Evolutionary conservation across 192 early-diverging fungal species (phyloP), one percentile per base, ranked within the genome.

Genomic region (Obelidium mucronatum): DNA sequence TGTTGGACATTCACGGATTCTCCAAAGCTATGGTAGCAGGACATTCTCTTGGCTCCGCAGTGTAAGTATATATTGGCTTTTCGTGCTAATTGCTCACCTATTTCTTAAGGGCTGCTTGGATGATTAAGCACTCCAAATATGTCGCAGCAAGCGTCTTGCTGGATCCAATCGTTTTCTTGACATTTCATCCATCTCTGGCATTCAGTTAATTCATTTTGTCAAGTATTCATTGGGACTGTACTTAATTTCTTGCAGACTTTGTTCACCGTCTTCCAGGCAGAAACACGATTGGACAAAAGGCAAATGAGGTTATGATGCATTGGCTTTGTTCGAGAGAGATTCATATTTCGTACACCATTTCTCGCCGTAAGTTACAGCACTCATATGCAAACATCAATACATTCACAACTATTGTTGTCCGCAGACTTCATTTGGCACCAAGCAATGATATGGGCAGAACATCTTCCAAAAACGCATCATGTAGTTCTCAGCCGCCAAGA

Each of bases 141-240:
- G 80, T 86, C 24, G 79, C 80, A 2, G 86, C 89, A 1, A 58
- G 79, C 28, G 84, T 91, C 2, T 60, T 92, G 31, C 74, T 87
- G 31, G 91, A 92, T 36, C 91, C 91, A 1, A 87, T 92, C 42
- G 86, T 86, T 28, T 92, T 92, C 70, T 56, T 89, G 37, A 77
- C 86, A 6, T 89, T 90, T 63, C 84, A 88, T 67, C 84, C 84
- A 6, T 52, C 82, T 26, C 83, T 92, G 31, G 85, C 87, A 22
- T 89, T 85, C 69, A 92, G 88, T n/a, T 67, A 33, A 22, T 52
- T 39, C 28, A 1, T 51, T n/a, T n/a, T 52, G 13, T 11, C 17
- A 4, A 13, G 48, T 54, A 30, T 19, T 26, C 15, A 3, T 2
- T 34, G 67, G 74, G 78, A n/a, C n/a, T n/a, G n/a, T n/a, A n/a